Conservation (phyloP, 1,284 basidiomycete genomes). For the Taiwanofungus camphoratus region DNA sequence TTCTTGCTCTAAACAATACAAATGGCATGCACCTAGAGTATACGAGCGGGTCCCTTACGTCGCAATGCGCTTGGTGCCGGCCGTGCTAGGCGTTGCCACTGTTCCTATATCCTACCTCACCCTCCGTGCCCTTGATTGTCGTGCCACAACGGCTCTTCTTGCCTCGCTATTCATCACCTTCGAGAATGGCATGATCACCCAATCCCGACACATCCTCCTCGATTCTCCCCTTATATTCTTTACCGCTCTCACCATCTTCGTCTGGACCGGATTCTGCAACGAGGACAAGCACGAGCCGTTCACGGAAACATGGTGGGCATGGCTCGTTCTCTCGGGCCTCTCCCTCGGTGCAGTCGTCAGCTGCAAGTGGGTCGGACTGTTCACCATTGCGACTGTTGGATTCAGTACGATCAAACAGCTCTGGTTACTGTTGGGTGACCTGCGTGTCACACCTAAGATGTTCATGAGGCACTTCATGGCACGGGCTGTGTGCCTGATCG, state of each 20-base stretch:
- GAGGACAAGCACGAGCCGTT: slow-evolving; percentile 84
- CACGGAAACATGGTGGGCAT: slow-evolving; percentile 86
- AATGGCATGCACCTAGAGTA: slow-evolving; percentile 38
- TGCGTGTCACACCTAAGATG: slow-evolving; percentile 69
- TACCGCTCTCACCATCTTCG: slow-evolving; percentile 83
- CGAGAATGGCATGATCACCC: slow-evolving; percentile 94
- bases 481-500: slow-evolving; percentile 84
- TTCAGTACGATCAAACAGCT: slow-evolving; percentile 82
- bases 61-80: slow-evolving; percentile 92
- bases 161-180: slow-evolving; percentile 91
- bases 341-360: slow-evolving; percentile 88
- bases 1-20: not conserved
- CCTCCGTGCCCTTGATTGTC: slow-evolving; percentile 85
- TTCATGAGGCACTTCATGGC: slow-evolving; percentile 87
- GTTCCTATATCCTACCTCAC: slow-evolving; percentile 93
- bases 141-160: slow-evolving; percentile 85
- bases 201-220: slow-evolving; percentile 94
- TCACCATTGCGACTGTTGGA: slow-evolving; percentile 96
- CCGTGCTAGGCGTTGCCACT: slow-evolving; percentile 83
- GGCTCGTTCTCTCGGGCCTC: slow-evolving; percentile 85
- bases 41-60: slow-evolving; percentile 92
- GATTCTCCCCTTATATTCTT: slow-evolving; percentile 98
- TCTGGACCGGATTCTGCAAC: slow-evolving; percentile 90
- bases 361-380: slow-evolving; percentile 98
- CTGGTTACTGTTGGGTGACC: slow-evolving; percentile 88